Percentiles rank a stretch among this genome's conserved stretches.
These are phyloP conservation scores for Candida silvatica DNA, from an alignment of 805 yeast genomes.

Conservation along the genomic window DNA sequence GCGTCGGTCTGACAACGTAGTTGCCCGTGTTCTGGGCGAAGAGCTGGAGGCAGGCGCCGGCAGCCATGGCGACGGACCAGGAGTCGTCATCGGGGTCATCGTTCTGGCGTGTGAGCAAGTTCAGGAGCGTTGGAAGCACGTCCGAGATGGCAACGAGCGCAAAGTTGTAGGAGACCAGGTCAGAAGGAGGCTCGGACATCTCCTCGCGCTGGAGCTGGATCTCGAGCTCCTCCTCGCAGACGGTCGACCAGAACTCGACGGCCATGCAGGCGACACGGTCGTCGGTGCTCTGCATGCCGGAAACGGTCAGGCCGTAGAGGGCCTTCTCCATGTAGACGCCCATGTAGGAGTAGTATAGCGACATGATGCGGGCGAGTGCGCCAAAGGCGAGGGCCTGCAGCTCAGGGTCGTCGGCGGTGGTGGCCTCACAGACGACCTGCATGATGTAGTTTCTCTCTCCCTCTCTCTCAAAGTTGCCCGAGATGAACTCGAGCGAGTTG, in stretches of 20 bases:
- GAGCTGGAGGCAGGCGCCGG: conserved; percentile 92
- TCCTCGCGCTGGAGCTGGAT: conserved; percentile 63
- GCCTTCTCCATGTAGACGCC: conserved; percentile 97
- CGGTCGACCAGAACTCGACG: conserved; percentile 98
- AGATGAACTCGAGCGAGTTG: conserved; percentile 83
- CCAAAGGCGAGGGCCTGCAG: conserved; percentile 94
- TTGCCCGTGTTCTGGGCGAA: conserved; percentile 88
- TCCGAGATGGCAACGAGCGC: conserved; percentile 78
- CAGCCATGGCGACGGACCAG: conserved; percentile 98
- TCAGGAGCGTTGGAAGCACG: conserved; percentile 79
- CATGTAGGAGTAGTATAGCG: conserved; percentile 83
- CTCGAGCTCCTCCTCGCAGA: conserved; percentile 95
- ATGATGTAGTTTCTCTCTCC: conserved; percentile 94
- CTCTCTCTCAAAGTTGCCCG: conserved; percentile 80
- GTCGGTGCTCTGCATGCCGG: conserved; percentile 80
- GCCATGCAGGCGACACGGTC: conserved; percentile 96
- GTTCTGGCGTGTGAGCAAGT: conserved; percentile 76
- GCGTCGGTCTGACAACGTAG: conserved; percentile 76
- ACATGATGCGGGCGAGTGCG: conserved; percentile 87
- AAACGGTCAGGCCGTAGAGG: conserved; percentile 76
- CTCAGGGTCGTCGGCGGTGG: conserved; percentile 78
- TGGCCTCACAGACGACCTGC: conserved; percentile 99
- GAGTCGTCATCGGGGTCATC: conserved; percentile 94
- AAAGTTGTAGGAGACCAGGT: conserved; percentile 60
- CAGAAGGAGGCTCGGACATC: conserved; percentile 36